These are phyloP conservation scores for Agroathelia rolfsii DNA, from an alignment of 1,284 basidiomycete species.

Conservation along the genomic window DNA sequence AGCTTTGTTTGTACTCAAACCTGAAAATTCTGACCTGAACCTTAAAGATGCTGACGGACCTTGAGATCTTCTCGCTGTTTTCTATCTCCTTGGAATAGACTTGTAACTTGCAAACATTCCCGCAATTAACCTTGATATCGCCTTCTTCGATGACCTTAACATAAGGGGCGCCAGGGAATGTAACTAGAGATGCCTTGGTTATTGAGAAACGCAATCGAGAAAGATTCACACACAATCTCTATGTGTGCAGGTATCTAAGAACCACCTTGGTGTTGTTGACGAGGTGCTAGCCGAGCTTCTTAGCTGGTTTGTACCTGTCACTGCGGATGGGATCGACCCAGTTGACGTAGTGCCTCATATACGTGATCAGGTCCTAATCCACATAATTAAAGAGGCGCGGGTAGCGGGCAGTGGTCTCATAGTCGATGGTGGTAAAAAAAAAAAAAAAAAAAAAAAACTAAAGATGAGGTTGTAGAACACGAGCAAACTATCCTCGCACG, in stretches of 20 bases:
- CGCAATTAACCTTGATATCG: slow-evolving; percentile 89
- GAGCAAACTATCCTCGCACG: slow-evolving; percentile 86
- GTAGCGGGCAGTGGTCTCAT: slow-evolving; percentile 94
- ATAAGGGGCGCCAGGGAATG: slow-evolving; percentile 94
- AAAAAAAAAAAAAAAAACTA: too few species aligned
- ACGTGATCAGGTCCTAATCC: slow-evolving; percentile 80
- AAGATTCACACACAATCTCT: slow-evolving; percentile 77
- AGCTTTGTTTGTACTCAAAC: slow-evolving; percentile 90
- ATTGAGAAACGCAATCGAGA: slow-evolving; percentile 6
- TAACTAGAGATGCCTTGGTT: slow-evolving; percentile 44
- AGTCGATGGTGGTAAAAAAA: slow-evolving; percentile 85
- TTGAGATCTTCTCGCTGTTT: slow-evolving; percentile 79
- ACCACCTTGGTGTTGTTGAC: slow-evolving; percentile 91
- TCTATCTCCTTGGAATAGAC: slow-evolving; percentile 99
- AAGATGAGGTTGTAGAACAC: slow-evolving; percentile 99
- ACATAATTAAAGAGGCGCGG: slow-evolving; percentile 97
- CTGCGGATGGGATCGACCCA: slow-evolving; percentile 75
- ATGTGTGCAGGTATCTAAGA: slow-evolving; percentile 73
- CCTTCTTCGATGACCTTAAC: slow-evolving; percentile 91
- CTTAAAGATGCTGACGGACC: slow-evolving; percentile 86
- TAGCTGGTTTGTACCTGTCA: slow-evolving; percentile 87
- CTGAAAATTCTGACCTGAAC: slow-evolving; percentile 94
- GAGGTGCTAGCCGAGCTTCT: slow-evolving; percentile 93
- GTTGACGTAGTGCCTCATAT: slow-evolving; percentile 96
- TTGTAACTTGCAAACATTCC: slow-evolving; percentile 94